Evolutionary conservation across 2,329 filamentous ascomycete genomes (phyloP), one percentile per base, ranked within the genome.

Genomic region (Pleochaeta shiraiana): DNA sequence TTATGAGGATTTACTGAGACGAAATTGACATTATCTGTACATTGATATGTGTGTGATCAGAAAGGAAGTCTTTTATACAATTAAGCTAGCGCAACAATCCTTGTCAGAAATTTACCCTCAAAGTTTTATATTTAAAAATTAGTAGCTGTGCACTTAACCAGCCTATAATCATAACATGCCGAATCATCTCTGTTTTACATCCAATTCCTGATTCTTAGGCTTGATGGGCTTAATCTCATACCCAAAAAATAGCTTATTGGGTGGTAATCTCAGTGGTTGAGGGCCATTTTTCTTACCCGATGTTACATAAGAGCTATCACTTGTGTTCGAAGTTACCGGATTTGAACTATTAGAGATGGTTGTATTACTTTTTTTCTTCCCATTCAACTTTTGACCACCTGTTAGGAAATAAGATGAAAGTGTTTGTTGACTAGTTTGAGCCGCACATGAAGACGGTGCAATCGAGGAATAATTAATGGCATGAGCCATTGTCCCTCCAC

Each of bases 381-480:
- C 78, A 66, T 81, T 85, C n/a, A 98, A 77, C 68, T 87, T 86
- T 72, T 95, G 88, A 0, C 93, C 93, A 39, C 84, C 83, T 1
- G 84, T 83, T 0, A 86, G 74, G 74, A 97, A 97, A 73, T 93
- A 86, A 0, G 89, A 91, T 0, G 86, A 82, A 1, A 81, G 79
- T 4, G 83, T 82, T 69, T 79, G 80, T 12, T 82, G 82, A 43
- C 83, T 83, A 9, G 79, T 78, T 5, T 82, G 82, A 16, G 83
- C 84, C 16, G 84, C 80, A 1, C 79, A 82, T 6, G 88, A 81
- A 3, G 84, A 84, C 0, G 93, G 91, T 0, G 90, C 89, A 69
- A 98, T 95, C 34, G 90, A 83, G 63, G 84, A 82, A 75, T 97
- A 98, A 78, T 96, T 96, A 78, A 98, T 97, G n/a, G 90, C 83